Evolutionary conservation across 257 asterid species (phyloP).

Genomic region (Lavandula angustifolia): DNA sequence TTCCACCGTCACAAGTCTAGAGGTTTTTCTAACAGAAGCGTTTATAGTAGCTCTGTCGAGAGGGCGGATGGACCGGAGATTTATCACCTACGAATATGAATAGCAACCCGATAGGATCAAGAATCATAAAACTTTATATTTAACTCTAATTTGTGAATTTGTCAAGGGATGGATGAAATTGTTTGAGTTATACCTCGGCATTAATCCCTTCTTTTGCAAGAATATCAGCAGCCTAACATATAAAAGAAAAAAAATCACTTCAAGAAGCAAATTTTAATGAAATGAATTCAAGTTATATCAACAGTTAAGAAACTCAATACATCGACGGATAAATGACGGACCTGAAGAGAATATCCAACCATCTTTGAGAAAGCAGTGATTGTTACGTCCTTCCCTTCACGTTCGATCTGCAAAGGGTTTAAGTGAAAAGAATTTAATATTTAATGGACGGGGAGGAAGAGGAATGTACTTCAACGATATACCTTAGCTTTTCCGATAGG

Average conservation of each 20-base stretch:
- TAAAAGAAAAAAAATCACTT: constrained; percentile 21
- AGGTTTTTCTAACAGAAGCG: constrained; percentile 79
- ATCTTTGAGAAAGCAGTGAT: constrained; percentile 85
- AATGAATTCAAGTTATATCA: constrained; percentile 16
- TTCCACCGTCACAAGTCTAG: constrained; percentile 77
- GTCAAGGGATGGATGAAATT: constrained; percentile 2
- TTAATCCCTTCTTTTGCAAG: constrained; percentile 79
- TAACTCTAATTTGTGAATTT: background rate
- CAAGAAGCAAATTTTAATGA: constrained; percentile 10
- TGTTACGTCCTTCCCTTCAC: constrained; percentile 78
- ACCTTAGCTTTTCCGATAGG: constrained; percentile 98
- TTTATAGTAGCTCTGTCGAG: constrained; percentile 74
- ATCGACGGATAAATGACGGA: constrained; percentile 38
- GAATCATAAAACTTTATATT: constrained; percentile 6
- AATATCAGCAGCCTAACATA: constrained; percentile 78
- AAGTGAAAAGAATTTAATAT: constrained; percentile 19
- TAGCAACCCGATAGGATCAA: background rate
- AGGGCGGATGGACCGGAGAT: constrained; percentile 79
- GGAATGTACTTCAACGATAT: background rate
- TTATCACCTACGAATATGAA: constrained; percentile 57
- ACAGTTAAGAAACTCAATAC: background rate
- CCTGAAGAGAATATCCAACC: constrained; percentile 91
- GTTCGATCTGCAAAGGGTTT: constrained; percentile 59
- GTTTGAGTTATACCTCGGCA: constrained; percentile 65
- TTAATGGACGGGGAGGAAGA: constrained; percentile 13